These are phyloP conservation scores for Afroboletus lepidellus DNA, from an alignment of 1,284 basidiomycete genomes.

Conservation along the genomic window DNA sequence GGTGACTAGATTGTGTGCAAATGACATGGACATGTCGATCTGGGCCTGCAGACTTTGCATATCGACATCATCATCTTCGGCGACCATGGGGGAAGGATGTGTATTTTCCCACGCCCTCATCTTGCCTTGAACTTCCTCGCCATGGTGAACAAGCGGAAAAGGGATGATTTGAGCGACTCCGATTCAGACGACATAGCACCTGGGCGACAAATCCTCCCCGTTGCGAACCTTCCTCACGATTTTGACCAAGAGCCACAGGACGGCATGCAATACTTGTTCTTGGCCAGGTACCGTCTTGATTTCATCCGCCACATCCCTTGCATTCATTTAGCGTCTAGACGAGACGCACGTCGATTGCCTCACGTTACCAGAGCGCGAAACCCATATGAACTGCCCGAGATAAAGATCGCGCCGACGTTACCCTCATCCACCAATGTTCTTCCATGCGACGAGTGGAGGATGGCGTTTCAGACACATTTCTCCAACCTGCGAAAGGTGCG, in stretches of 20 bases:
- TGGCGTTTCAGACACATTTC: constrained; percentile 54
- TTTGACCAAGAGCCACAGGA: constrained; percentile 67
- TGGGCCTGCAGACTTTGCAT: constrained; percentile 67
- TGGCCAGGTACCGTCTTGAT: constrained; percentile 57
- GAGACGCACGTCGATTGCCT: constrained; percentile 64
- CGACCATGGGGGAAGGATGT: no score
- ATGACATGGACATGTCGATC: constrained; percentile 75
- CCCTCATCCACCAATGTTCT: constrained; percentile 29
- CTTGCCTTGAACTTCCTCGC: not conserved
- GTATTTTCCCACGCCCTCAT: constrained; percentile 21
- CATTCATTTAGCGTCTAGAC: constrained; percentile 39
- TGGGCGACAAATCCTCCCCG: constrained; percentile 68
- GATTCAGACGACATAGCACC: constrained; percentile 55
- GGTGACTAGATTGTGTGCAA: constrained; percentile 64
- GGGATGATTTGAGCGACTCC: constrained; percentile 42
- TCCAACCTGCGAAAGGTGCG: constrained; percentile 62
- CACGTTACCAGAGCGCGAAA: constrained; percentile 60
- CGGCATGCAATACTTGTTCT: constrained; percentile 79
- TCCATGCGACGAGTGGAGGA: constrained; percentile 66
- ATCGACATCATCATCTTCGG: constrained; percentile 51
- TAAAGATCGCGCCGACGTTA: constrained; percentile 18
- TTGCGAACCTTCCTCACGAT: constrained; percentile 65
- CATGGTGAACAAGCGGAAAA: constrained; percentile 50
- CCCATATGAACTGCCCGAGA: constrained; percentile 53
- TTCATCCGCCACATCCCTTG: constrained; percentile 5